Evolutionary conservation across 805 yeast species (phyloP).

Genomic region (Candida patagonica): DNA sequence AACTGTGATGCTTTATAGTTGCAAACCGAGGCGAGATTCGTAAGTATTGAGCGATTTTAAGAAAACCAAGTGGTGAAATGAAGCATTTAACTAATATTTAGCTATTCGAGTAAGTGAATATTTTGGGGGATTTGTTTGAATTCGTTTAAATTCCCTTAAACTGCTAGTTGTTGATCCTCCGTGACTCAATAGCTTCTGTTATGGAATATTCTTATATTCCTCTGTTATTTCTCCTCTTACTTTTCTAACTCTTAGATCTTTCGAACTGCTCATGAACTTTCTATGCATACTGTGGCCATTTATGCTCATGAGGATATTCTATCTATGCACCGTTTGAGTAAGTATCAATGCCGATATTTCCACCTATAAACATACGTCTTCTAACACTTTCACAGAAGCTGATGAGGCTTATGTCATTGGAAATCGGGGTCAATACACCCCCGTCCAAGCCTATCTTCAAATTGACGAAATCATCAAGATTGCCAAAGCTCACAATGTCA

Average conservation of each 20-base stretch:
- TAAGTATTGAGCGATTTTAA: slow-evolving; percentile 14
- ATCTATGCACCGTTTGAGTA: slow-evolving; percentile 81
- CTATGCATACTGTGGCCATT: slow-evolving; percentile 95
- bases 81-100: slow-evolving; percentile 20
- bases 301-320: slow-evolving; percentile 93
- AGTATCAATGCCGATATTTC: too few relatives aligned
- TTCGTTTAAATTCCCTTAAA: background rate
- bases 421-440: slow-evolving; percentile 77
- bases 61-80: background rate
- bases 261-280: slow-evolving; percentile 94
- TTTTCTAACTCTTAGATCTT: slow-evolving; percentile 43
- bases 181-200: too few relatives aligned
- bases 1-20: slow-evolving; percentile 16
- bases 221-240: background rate
- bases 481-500: slow-evolving; percentile 67
- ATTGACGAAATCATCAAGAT: slow-evolving; percentile 89
- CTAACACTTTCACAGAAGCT: slow-evolving; percentile 21
- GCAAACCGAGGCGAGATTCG: slow-evolving; percentile 35
- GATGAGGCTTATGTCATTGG: slow-evolving; percentile 58
- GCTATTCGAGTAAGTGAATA: slow-evolving; percentile 13
- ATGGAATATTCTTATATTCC: background rate
- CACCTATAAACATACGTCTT: too few relatives aligned
- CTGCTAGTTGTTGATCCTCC: too few relatives aligned
- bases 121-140: background rate
- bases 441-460: slow-evolving; percentile 92